phyloP scores from a whole-genome alignment of 805 yeast species.

The Kodamaea restingae region DNA sequence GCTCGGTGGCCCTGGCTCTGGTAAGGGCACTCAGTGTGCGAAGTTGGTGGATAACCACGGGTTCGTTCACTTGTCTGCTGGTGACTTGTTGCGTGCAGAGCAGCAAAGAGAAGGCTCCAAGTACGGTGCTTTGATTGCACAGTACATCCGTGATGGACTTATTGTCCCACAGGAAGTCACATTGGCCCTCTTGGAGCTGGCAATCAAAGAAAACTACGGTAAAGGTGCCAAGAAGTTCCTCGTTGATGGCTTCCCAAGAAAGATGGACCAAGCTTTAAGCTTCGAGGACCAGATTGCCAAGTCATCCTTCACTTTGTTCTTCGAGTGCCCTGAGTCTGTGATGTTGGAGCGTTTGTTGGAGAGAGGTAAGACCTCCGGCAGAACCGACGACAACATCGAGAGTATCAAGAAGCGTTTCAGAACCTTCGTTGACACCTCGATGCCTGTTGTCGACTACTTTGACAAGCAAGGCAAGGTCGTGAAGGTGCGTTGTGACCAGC shows the following conservation, averaged over 20 bases:
- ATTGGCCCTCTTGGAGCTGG: conserved; percentile 73
- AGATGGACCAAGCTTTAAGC: conserved; percentile 96
- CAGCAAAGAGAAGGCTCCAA: conserved; percentile 78
- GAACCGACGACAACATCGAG: conserved; percentile 89
- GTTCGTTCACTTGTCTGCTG: conserved; percentile 92
- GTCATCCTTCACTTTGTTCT: conserved; percentile 67
- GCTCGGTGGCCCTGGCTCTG: conserved; percentile 97
- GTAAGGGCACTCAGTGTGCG: conserved; percentile 95
- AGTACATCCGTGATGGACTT: conserved; percentile 78
- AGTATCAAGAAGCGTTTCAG: conserved; percentile 85
- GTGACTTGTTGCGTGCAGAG: conserved; percentile 91
- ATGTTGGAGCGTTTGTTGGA: conserved; percentile 83
- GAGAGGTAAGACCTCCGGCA: conserved; percentile 93
- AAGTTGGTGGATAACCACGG: conserved; percentile 75
- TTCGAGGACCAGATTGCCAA: conserved; percentile 76
- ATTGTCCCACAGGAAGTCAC: conserved; percentile 96
- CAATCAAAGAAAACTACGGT: conserved; percentile 53
- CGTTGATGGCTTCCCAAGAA: conserved; percentile 95
- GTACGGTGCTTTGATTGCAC: conserved; percentile 80
- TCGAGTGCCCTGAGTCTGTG: conserved; percentile 76
- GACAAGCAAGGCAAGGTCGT: conserved; percentile 72
- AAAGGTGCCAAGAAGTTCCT: conserved; percentile 64
- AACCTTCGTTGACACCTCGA: conserved; percentile 80
- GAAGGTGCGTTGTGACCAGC: conserved; percentile 70
- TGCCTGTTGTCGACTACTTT: conserved; percentile 89